Percentiles rank a stretch among this genome's conserved stretches.
These are phyloP conservation scores for Trametes maxima DNA, from an alignment of 768 basidiomycete species.

Conservation along the genomic window DNA sequence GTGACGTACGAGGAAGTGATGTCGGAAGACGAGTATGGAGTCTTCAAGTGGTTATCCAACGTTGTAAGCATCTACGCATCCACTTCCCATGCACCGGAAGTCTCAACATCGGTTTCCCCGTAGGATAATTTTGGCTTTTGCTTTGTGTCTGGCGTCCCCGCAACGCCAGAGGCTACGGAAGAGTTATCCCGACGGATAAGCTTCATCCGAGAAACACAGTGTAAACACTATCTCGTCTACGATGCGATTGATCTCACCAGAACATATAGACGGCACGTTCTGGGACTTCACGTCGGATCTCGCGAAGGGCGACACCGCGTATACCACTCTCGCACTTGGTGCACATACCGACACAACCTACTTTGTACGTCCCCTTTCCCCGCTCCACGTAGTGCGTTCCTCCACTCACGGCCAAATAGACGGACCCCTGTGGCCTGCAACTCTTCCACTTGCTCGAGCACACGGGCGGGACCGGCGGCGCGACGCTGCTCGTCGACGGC, in stretches of 20 bases:
- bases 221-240: constrained; percentile 33
- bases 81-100: not conserved
- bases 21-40: constrained; percentile 59
- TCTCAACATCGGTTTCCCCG: not conserved
- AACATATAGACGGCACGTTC: constrained; percentile 77
- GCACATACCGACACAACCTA: constrained; percentile 84
- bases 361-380: constrained; percentile 50
- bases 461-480: constrained; percentile 79
- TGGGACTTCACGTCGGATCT: constrained; percentile 97
- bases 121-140: constrained; percentile 90
- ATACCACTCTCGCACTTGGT: constrained; percentile 83
- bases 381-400: no score
- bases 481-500: constrained; percentile 92
- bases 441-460: constrained; percentile 92
- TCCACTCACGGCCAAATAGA: constrained; percentile 44
- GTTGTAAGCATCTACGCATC: constrained; percentile 55
- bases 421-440: constrained; percentile 94
- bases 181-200: constrained; percentile 73
- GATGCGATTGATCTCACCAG: not conserved
- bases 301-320: constrained; percentile 91
- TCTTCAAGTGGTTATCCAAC: constrained; percentile 81
- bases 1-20: constrained; percentile 76
- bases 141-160: constrained; percentile 79
- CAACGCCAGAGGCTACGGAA: constrained; percentile 84
- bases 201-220: constrained; percentile 88